Evolutionary conservation across 805 yeast species (phyloP), one percentile per base, ranked within the genome.

Genomic region (Saturnispora ahearnii): DNA sequence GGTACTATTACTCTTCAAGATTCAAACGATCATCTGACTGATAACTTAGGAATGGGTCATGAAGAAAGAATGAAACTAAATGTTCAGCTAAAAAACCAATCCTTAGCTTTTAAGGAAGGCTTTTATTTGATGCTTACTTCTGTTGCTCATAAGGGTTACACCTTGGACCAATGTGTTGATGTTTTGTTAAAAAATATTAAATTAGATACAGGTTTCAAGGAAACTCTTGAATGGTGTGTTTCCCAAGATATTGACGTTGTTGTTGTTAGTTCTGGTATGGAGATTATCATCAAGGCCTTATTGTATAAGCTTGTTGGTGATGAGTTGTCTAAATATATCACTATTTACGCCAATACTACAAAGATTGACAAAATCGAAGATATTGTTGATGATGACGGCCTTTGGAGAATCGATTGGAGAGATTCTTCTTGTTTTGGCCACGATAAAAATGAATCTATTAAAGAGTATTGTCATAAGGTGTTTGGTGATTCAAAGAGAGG

Each of bases 1-100:
- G 99, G 99, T 29, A 93, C 99, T 2, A 93, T 93, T 55, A 93
- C 99, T 11, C 71, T 86, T 52, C 95, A 91, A 65, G 99, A 93
- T 66, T 86, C 96, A 52, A 93, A 93, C 65, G 98, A 93, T 66
- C 85, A 74, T 64, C 71, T 93, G 55, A 90, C 97, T 8, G 98
- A 93, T 64, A 79, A 78, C 58, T 71, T 84, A 22, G 99, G 99
- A 3, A 84, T 88, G 65, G 98, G 98, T 3, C 69, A 71, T 45
- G 79, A 73, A 28, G 73, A 74, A 55, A 78, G 99, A 58, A 68
- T 73, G 50, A 79, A 69, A 30, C 72, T 91, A 53, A 87, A 87
- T 67, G 81, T 82, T 52, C 77, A 77, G 54, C 84, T 91, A 56
- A 72, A 91, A 46, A 77, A 79, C 51, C 95, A 81, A 9, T 70